Base-by-base conservation (phyloP, 768 basidiomycete species). In the Roridomyces roridus region DNA sequence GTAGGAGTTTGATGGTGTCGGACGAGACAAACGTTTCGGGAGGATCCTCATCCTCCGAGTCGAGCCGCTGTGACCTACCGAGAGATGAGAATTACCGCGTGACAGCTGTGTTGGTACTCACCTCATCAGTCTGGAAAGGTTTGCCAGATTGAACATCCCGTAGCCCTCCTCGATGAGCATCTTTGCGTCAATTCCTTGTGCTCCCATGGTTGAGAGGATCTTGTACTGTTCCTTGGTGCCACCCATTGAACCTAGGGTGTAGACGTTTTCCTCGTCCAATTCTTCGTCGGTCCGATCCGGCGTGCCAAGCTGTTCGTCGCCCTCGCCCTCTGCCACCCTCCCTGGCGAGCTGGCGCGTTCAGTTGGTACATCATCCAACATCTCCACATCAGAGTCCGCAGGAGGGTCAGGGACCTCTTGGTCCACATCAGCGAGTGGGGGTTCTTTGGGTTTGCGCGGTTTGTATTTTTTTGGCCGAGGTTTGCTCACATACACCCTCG, bases 151-250 rank as follows among this genome's bases (percentile, higher is more conserved):
- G 59, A 87, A 81, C 20, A 86, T 61, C 25, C 76, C 81, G 10
- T 90, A 65, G 4, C 77, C 81, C 29, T 76, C 68, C 11, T 68
- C 66, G 10, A 67, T 68, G 21, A 90, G 67, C 25, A 71, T 72
- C 21, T 73, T 67, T 8, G 69, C 77, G 60, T 81, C 76, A 21
- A 90, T 73, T 0, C 80, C 83, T 58, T 73, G 61, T 10, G 75
- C 68, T 6, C 70, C 61, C 51, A 88, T 80, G 15, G 71, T 60
- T 7, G 65, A 68, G 51, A 72, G 77, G 25, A 81, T 68, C 59
- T 76, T 81, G 57, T 84, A 78, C 11, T 75, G 78, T 44, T 72
- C 73, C 0, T 79, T 85, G 44, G 72, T 23, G 0, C 85, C 82
- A 34, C 78, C 53, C 50, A 68, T 64, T 37, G 10, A 14, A 31